Conservation (phyloP, 1,139 yeast species). For the Yarrowia galli region DNA sequence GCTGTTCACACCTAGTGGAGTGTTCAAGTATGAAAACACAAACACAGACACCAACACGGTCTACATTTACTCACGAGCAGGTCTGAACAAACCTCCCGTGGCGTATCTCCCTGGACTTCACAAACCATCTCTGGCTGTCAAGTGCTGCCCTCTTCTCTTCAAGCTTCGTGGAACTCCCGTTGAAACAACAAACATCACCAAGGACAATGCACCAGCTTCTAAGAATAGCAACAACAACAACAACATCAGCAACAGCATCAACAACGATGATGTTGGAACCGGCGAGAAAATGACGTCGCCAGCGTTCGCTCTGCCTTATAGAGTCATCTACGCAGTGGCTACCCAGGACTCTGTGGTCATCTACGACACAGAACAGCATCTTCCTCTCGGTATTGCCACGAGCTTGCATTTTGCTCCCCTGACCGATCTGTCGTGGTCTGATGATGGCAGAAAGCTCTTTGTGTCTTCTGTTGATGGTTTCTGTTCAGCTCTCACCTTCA, state of each 20-base stretch:
- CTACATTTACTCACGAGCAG: constrained; percentile 74
- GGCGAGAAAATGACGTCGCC: constrained; percentile 43
- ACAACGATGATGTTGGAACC: not conserved
- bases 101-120: constrained; percentile 79
- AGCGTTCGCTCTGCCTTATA: constrained; percentile 67
- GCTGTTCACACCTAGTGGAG: constrained; percentile 83
- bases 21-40: constrained; percentile 54
- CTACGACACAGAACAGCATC: constrained; percentile 74
- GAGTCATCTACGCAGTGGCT: constrained; percentile 90
- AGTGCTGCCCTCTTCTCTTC: constrained; percentile 76
- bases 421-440: constrained; percentile 87
- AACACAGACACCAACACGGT: constrained; percentile 63
- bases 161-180: constrained; percentile 49
- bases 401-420: constrained; percentile 87
- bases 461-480: constrained; percentile 95
- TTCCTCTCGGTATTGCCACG: constrained; percentile 76
- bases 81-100: constrained; percentile 71
- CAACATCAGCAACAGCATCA: too few species aligned
- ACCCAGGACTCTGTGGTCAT: constrained; percentile 86
- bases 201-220: not conserved
- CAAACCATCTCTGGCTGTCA: constrained; percentile 83
- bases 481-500: constrained; percentile 71
- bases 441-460: constrained; percentile 73
- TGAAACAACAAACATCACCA: constrained; percentile 24
- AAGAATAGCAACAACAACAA: not conserved